Percentiles rank a stretch among this genome's conserved stretches.
These are phyloP conservation scores for Penicillium concentricum DNA, from an alignment of 2,329 filamentous ascomycete genomes.

Conservation along the genomic window DNA sequence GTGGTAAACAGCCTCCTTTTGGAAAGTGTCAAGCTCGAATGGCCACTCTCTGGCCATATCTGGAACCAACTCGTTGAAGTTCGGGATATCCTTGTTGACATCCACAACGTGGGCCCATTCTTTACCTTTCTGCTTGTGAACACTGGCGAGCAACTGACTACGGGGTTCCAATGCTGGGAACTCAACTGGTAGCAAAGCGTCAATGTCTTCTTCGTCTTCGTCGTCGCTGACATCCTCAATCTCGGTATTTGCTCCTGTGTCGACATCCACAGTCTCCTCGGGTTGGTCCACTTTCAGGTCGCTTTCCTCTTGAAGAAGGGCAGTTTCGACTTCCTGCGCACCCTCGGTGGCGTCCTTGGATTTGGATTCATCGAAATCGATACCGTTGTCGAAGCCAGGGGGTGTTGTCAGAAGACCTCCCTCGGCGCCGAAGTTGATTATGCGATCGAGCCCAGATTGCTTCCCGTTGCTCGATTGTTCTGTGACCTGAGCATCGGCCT, in stretches of 20 bases:
- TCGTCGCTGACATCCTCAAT: constrained; percentile 30
- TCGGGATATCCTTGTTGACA: constrained; percentile 87
- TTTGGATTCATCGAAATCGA: constrained; percentile 66
- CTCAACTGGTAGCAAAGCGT: constrained; percentile 83
- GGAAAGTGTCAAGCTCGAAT: constrained; percentile 96
- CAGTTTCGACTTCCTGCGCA: constrained; percentile 68
- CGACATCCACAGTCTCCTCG: constrained; percentile 42
- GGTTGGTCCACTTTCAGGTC: constrained; percentile 52
- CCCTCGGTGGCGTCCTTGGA: constrained; percentile 56
- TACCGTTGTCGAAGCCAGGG: constrained; percentile 76
- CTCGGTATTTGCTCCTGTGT: constrained; percentile 30
- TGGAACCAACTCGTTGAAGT: constrained; percentile 88
- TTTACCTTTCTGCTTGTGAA: constrained; percentile 69
- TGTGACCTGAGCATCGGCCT: constrained; percentile 66
- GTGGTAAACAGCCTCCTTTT: constrained; percentile 98
- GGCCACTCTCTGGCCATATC: constrained; percentile 97
- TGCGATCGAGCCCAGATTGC: constrained; percentile 65
- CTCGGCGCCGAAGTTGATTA: constrained; percentile 78
- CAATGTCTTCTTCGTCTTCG: constrained; percentile 62
- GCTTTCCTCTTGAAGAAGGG: constrained; percentile 51
- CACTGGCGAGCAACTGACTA: constrained; percentile 69
- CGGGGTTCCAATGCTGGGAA: constrained; percentile 88
- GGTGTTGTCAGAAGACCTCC: constrained; percentile 77
- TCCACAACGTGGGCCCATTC: constrained; percentile 99
- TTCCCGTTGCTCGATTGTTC: constrained; percentile 42